phyloP scores from a whole-genome alignment of 1,139 yeast species.

The Suhomyces bribrorum region DNA sequence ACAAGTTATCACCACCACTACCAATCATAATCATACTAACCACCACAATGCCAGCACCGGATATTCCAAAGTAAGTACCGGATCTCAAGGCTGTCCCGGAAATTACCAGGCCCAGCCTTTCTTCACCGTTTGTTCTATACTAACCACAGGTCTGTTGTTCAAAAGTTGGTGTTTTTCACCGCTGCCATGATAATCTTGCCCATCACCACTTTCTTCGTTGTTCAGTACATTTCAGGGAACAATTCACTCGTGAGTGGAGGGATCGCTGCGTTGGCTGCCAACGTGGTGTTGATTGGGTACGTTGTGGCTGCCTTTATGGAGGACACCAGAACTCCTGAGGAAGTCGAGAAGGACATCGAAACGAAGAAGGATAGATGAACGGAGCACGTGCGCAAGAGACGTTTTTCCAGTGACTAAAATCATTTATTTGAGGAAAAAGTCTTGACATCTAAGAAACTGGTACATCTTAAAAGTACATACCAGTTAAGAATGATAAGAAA shows the following conservation, averaged over 20 bases:
- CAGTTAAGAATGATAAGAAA: no score
- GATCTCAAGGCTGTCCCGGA: no score
- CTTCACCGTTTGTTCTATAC: slow-evolving; percentile 1
- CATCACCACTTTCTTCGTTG: slow-evolving; percentile 65
- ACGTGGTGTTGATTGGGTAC: slow-evolving; percentile 81
- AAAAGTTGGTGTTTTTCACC: slow-evolving; percentile 81
- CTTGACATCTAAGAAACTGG: no score
- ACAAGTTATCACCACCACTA: no score
- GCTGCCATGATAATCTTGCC: slow-evolving; percentile 87
- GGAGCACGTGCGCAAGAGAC: neutral
- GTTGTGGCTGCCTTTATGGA: slow-evolving; percentile 86
- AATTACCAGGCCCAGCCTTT: no score
- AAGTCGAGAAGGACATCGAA: slow-evolving; percentile 15
- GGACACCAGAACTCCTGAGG: slow-evolving; percentile 46
- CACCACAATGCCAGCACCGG: slow-evolving; percentile 44
- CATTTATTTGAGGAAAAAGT: no score
- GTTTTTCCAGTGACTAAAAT: no score
- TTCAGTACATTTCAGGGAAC: slow-evolving; percentile 51
- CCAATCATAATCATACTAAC: no score
- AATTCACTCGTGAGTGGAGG: slow-evolving; percentile 86
- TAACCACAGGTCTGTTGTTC: slow-evolving; percentile 54
- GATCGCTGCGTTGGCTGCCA: slow-evolving; percentile 83
- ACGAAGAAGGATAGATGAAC: slow-evolving; percentile 7
- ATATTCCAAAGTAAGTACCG: slow-evolving; percentile 62
- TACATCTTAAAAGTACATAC: no score